Base-by-base conservation (phyloP, 2,329 filamentous ascomycete species). In the Sarocladiaceae sp. region DNA sequence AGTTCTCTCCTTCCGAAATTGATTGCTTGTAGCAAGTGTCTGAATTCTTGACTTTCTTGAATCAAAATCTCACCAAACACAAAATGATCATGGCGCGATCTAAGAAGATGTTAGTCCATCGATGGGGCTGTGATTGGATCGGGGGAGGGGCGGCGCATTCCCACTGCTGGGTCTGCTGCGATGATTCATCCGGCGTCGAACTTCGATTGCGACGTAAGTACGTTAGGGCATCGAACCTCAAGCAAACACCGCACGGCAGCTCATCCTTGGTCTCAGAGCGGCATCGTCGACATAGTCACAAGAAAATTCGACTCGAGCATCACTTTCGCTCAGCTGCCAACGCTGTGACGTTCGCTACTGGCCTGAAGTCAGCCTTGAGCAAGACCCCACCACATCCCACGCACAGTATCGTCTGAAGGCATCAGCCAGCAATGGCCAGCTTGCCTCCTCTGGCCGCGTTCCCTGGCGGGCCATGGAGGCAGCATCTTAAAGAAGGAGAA, bases 371-470 rank as follows among this genome's bases (percentile, higher is more conserved):
- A n/a, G n/a, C n/a, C n/a, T n/a, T n/a, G n/a, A n/a, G n/a, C n/a
- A n/a, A n/a, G n/a, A n/a, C n/a, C n/a, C n/a, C n/a, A n/a, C n/a
- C n/a, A n/a, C n/a, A n/a, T n/a, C n/a, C n/a, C n/a, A n/a, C n/a
- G n/a, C n/a, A n/a, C n/a, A n/a, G n/a, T n/a, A n/a, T n/a, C n/a
- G n/a, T n/a, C n/a, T n/a, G n/a, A n/a, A n/a, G n/a, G n/a, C n/a
- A n/a, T n/a, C n/a, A 41, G 5, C 7, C n/a, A 11, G 7, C 15
- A n/a, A 41, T 41, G 37, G 55, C 63, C 54, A 58, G 66, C 44
- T 66, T 90, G 40, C 88, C 88, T 33, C 74, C 82, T 26, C 74
- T 96, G 63, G 88, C 85, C 46, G 78, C 85, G 16, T 89, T 93
- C 55, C 91, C 90, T 15, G 75, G 82, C 49, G 67, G 76, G 26